Conservation (phyloP, 805 yeast genomes). For the Grigorovia jiainica region DNA sequence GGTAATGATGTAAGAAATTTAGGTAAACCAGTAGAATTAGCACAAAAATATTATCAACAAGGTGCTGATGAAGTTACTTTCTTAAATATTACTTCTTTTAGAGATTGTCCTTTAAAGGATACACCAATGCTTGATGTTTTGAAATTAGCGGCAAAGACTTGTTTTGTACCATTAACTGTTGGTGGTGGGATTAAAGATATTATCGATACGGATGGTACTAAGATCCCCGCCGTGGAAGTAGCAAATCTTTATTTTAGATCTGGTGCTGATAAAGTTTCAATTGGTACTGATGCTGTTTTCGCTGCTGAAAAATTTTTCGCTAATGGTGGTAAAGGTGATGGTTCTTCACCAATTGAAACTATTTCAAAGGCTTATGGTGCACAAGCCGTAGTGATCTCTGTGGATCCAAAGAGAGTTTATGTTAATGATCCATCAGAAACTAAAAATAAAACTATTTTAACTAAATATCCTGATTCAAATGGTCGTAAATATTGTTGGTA, state of each 20-base stretch:
- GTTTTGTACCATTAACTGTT: slow-evolving; percentile 93
- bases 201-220: slow-evolving; percentile 73
- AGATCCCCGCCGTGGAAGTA: slow-evolving; percentile 76
- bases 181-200: slow-evolving; percentile 97
- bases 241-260: slow-evolving; percentile 88
- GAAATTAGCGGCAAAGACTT: slow-evolving; percentile 71
- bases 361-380: slow-evolving; percentile 87
- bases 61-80: slow-evolving; percentile 98
- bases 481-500: slow-evolving; percentile 89
- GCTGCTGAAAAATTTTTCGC: slow-evolving; percentile 80
- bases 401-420: slow-evolving; percentile 90
- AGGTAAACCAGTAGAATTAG: slow-evolving; percentile 94
- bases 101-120: slow-evolving; percentile 87
- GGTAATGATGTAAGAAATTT: slow-evolving; percentile 69
- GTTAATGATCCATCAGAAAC: slow-evolving; percentile 50
- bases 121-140: slow-evolving; percentile 93
- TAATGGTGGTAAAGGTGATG: slow-evolving; percentile 48
- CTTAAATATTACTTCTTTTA: slow-evolving; percentile 87
- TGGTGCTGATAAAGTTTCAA: slow-evolving; percentile 96
- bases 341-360: slow-evolving; percentile 84
- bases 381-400: slow-evolving; percentile 96
- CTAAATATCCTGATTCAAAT: slow-evolving; percentile 67
- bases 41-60: slow-evolving; percentile 79
- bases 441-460: slow-evolving; percentile 53
- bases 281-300: slow-evolving; percentile 93